phyloP scores from a whole-genome alignment of 192 early-diverging fungal species.

The Coemansia sp. region DNA sequence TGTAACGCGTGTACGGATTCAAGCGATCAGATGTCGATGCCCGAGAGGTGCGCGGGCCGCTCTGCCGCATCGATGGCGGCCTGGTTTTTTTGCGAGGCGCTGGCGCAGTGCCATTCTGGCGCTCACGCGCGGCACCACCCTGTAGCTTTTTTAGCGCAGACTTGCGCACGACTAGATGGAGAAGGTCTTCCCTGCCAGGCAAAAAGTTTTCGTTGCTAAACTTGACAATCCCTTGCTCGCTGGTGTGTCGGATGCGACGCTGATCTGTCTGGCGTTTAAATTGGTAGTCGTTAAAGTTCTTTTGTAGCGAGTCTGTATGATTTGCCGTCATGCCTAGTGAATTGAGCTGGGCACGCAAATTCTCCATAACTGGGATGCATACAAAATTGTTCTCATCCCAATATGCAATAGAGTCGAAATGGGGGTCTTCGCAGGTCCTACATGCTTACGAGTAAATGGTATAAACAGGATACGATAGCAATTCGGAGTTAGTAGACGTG shows the following conservation, averaged over 20 bases:
- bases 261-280: constrained; percentile 49
- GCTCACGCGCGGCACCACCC: constrained; percentile 14
- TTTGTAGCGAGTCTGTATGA: constrained; percentile 51
- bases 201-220: constrained; percentile 44
- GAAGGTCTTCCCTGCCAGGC: constrained; percentile 39
- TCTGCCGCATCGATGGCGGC: constrained; percentile 28
- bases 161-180: constrained; percentile 41
- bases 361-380: constrained; percentile 44
- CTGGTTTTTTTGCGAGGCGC: constrained; percentile 27
- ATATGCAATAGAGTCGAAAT: constrained; percentile 21
- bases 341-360: constrained; percentile 42
- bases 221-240: constrained; percentile 39
- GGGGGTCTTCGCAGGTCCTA: constrained; percentile 35
- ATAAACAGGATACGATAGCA: constrained; percentile 1
- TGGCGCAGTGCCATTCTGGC: constrained; percentile 4
- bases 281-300: constrained; percentile 55
- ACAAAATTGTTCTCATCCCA: constrained; percentile 45
- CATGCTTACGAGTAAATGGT: neutral
- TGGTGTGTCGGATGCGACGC: constrained; percentile 51
- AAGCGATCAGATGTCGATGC: constrained; percentile 34
- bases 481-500: neutral
- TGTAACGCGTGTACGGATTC: constrained; percentile 34
- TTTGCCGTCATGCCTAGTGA: constrained; percentile 48
- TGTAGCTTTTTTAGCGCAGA: constrained; percentile 47
- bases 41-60: constrained; percentile 20